These are phyloP conservation scores for Citrus reticulata DNA, from an alignment of 345 rosid genomes.

Conservation along the genomic window DNA sequence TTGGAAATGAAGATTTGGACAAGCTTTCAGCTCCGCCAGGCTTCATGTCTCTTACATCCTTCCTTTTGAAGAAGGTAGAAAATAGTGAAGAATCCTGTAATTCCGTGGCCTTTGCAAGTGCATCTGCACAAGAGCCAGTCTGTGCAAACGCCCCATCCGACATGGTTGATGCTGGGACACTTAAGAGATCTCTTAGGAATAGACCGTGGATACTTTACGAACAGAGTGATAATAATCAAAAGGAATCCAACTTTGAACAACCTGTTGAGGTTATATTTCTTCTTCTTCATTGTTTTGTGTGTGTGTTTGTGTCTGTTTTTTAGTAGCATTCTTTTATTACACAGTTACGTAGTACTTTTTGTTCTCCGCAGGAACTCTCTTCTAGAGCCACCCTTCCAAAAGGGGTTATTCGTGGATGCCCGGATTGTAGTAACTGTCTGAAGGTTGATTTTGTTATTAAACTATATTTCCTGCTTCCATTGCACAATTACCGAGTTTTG, in stretches of 20 bases:
- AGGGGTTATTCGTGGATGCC: constrained; percentile 23
- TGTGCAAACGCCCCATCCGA: not conserved
- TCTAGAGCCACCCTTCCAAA: constrained; percentile 20
- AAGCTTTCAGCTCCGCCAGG: constrained; percentile 32
- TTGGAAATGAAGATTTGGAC: not conserved
- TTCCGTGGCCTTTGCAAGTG: not conserved
- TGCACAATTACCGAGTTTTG: not conserved
- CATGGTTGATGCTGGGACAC: constrained; percentile 8
- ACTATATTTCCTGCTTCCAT: not conserved
- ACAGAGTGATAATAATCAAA: constrained; percentile 13
- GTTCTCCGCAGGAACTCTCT: constrained; percentile 18
- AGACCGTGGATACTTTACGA: constrained; percentile 38
- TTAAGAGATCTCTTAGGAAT: constrained; percentile 19
- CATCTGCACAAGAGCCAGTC: constrained; percentile 1
- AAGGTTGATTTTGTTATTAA: constrained; percentile 21
- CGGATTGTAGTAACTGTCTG: constrained; percentile 23
- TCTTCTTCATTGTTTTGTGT: not conserved
- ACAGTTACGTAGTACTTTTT: not conserved
- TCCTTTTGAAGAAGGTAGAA: constrained; percentile 33
- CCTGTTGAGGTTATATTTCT: constrained; percentile 20
- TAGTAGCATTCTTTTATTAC: not conserved
- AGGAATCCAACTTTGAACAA: constrained; percentile 14
- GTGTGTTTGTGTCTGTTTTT: not conserved
- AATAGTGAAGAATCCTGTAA: constrained; percentile 10
- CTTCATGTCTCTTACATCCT: constrained; percentile 42